Evolutionary conservation across 768 basidiomycete species (phyloP).

Genomic region (Paxillus ammoniavirescens): DNA sequence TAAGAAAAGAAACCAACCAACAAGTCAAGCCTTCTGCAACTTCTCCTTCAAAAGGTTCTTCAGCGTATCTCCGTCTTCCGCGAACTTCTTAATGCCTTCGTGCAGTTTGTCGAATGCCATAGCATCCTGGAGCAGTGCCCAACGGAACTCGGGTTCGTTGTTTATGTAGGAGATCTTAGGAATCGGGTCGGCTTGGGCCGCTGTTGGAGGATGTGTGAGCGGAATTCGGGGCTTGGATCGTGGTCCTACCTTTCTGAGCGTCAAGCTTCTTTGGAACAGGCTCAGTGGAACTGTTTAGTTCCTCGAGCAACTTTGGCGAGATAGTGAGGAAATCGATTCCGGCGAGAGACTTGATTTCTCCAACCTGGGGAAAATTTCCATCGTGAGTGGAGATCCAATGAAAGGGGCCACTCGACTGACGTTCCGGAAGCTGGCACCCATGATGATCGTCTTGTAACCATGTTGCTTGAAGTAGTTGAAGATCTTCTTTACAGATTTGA

Average conservation of each 20-base stretch:
- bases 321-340: conserved; percentile 98
- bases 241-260: conserved; percentile 48
- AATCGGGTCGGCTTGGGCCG: conserved; percentile 61
- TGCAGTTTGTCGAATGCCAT: conserved; percentile 98
- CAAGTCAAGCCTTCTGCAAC: conserved; percentile 28
- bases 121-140: conserved; percentile 82
- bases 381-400: background rate
- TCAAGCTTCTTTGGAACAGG: conserved; percentile 84
- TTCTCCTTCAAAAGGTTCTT: conserved; percentile 77
- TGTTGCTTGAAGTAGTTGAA: conserved; percentile 99
- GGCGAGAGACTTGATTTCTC: conserved; percentile 91
- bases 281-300: conserved; percentile 73
- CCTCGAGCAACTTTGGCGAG: conserved; percentile 81
- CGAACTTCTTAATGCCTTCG: conserved; percentile 97
- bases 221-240: background rate
- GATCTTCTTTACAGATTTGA: conserved; percentile 90
- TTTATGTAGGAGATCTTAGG: conserved; percentile 80
- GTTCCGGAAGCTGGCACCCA: conserved; percentile 99
- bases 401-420: conserved; percentile 40
- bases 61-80: conserved; percentile 84
- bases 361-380: conserved; percentile 44
- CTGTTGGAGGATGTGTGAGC: conserved; percentile 25
- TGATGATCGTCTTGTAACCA: conserved; percentile 95
- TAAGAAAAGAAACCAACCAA: too few relatives aligned
- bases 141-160: conserved; percentile 92